Evolutionary conservation across 805 yeast species (phyloP), one percentile per base, ranked within the genome.

Genomic region (Jamesozyma lodderae): DNA sequence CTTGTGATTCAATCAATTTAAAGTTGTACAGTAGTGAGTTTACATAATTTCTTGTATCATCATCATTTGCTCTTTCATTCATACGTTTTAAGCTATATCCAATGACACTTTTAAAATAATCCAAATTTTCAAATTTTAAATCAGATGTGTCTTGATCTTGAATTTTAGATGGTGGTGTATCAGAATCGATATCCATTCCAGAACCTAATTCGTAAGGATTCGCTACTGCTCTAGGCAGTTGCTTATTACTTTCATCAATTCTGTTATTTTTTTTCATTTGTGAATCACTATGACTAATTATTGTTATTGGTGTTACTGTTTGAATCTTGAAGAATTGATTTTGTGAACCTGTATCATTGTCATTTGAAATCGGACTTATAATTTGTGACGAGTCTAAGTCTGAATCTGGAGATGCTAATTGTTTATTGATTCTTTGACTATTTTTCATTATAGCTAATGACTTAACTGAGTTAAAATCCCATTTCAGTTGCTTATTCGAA

Each of bases 51-150:
- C 64, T 69, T 0, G 85, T 75, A 18, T 59, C 66, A 9, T 58
- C 61, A n/a, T 70, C 63, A 27, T 64, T 65, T 3, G 84, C 80
- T 33, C 88, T 64, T 21, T 52, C 59, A 42, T 65, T 57, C 33
- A 77, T 76, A 43, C 70, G 61, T 37, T 61, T 61, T 31, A 75
- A 59, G 42, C 75, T 68, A 48, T 64, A 62, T 15, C 63, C 50
- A 6, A 75, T 53, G 1, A 73, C 63, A 33, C 69, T 67, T 11
- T 66, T 67, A 37, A 57, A 52, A 43, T 60, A 65, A 43, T 67
- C 63, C 23, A 67, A 46, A 4, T 50, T 50, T 21, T 48, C 48
- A n/a, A 42, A 41, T 17, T 17, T 48, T 36, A 47, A 34, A 31
- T 50, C 33, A 21, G 34, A 31, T 25, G 38, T 27, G 3, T 35